These are phyloP conservation scores for Fremontodendron californicum DNA, from an alignment of 345 rosid species.

Conservation along the genomic window DNA sequence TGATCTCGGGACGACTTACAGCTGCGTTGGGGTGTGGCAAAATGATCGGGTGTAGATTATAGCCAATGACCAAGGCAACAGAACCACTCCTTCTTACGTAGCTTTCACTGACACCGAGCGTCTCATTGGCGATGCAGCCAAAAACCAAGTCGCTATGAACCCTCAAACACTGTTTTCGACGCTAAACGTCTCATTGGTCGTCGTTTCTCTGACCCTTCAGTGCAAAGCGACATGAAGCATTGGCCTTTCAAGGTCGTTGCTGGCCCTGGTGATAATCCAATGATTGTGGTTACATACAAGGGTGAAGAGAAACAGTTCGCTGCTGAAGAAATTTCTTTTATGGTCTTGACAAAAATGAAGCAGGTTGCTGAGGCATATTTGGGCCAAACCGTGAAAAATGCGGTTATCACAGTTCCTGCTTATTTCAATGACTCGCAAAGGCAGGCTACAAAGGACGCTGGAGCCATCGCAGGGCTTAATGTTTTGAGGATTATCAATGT, in stretches of 20 bases:
- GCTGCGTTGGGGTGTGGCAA: constrained; percentile 40
- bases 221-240: constrained; percentile 38
- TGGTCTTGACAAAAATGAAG: constrained; percentile 28
- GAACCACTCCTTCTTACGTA: constrained; percentile 39
- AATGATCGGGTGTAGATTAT: constrained; percentile 43
- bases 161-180: constrained; percentile 53
- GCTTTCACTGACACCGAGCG: constrained; percentile 58
- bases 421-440: constrained; percentile 48
- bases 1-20: constrained; percentile 43
- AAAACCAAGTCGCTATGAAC: constrained; percentile 53
- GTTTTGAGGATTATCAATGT: constrained; percentile 35
- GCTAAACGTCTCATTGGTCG: constrained; percentile 44
- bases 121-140: constrained; percentile 63
- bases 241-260: constrained; percentile 44
- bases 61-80: constrained; percentile 40
- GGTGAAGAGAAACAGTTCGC: constrained; percentile 40
- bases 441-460: constrained; percentile 53
- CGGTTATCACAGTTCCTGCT: constrained; percentile 34
- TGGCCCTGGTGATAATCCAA: constrained; percentile 41
- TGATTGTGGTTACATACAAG: constrained; percentile 35
- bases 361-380: constrained; percentile 34
- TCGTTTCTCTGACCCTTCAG: constrained; percentile 39
- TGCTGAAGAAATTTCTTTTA: constrained; percentile 32
- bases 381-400: constrained; percentile 26
- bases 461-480: constrained; percentile 40